These are phyloP conservation scores for Fusarium luffae DNA, from an alignment of 2,329 filamentous ascomycete genomes.

Conservation along the genomic window DNA sequence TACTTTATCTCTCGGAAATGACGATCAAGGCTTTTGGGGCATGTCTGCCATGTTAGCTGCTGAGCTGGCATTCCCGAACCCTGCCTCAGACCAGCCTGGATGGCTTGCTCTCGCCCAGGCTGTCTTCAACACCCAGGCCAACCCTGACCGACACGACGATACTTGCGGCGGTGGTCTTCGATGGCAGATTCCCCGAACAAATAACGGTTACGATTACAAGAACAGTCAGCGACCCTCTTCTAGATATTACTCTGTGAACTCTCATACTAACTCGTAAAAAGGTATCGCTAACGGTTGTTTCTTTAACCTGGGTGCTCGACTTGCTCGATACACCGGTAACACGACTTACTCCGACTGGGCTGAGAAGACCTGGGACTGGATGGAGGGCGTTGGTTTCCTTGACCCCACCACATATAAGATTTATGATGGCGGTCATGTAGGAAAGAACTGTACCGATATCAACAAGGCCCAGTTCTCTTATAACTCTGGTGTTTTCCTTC, in stretches of 20 bases:
- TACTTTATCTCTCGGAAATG: conserved; percentile 66
- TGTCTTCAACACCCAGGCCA: conserved; percentile 70
- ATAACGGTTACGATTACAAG: conserved; percentile 82
- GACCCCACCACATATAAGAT: conserved; percentile 68
- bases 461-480: conserved; percentile 70
- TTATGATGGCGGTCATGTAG: conserved; percentile 67
- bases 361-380: conserved; percentile 72
- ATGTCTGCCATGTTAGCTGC: conserved; percentile 71
- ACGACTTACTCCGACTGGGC: conserved; percentile 73
- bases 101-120: conserved; percentile 70
- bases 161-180: conserved; percentile 71
- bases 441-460: conserved; percentile 64
- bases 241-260: background rate
- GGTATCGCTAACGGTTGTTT: conserved; percentile 70
- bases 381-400: conserved; percentile 66
- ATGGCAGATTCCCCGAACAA: conserved; percentile 82
- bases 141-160: conserved; percentile 67
- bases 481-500: conserved; percentile 67
- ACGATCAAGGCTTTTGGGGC: conserved; percentile 75
- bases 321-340: conserved; percentile 77
- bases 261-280: conserved; percentile 18
- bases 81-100: conserved; percentile 59
- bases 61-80: conserved; percentile 67
- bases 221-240: conserved; percentile 56
- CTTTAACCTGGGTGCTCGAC: conserved; percentile 74